Evolutionary conservation across 1,284 basidiomycete species (phyloP).

Genomic region (Xerocomus minutiporus): DNA sequence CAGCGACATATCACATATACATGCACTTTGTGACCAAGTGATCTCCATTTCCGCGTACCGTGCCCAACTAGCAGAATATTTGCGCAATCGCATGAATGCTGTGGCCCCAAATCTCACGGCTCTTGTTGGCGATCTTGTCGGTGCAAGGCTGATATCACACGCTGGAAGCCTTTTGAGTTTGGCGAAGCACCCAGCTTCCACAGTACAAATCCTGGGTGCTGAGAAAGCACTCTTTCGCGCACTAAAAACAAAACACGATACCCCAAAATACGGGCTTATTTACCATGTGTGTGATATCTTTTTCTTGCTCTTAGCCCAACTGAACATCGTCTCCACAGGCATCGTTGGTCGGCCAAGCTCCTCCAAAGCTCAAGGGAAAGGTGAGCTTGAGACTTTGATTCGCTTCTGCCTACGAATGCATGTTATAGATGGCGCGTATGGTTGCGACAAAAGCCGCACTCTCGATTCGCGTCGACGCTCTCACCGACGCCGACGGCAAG

Average conservation of each 20-base stretch:
- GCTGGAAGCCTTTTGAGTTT: constrained; percentile 92
- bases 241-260: constrained; percentile 98
- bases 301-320: constrained; percentile 1
- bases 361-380: constrained; percentile 98
- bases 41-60: constrained; percentile 95
- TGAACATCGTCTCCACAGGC: constrained; percentile 47
- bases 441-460: constrained; percentile 96
- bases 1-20: constrained; percentile 91
- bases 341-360: constrained; percentile 94
- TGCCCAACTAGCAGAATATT: constrained; percentile 88
- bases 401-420: constrained; percentile 2
- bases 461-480: constrained; percentile 94
- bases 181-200: constrained; percentile 96
- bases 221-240: constrained; percentile 99
- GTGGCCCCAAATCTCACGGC: constrained; percentile 97
- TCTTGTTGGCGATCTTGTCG: constrained; percentile 94
- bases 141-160: constrained; percentile 93
- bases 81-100: constrained; percentile 95
- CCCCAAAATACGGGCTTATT: constrained; percentile 96
- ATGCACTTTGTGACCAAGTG: constrained; percentile 94
- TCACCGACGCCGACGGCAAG: constrained; percentile 90
- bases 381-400: constrained; percentile 34
- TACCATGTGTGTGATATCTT: constrained; percentile 71
- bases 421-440: constrained; percentile 92
- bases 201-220: constrained; percentile 96